Conservation (phyloP, 805 yeast species). For the Sporopachydermia quercuum region DNA sequence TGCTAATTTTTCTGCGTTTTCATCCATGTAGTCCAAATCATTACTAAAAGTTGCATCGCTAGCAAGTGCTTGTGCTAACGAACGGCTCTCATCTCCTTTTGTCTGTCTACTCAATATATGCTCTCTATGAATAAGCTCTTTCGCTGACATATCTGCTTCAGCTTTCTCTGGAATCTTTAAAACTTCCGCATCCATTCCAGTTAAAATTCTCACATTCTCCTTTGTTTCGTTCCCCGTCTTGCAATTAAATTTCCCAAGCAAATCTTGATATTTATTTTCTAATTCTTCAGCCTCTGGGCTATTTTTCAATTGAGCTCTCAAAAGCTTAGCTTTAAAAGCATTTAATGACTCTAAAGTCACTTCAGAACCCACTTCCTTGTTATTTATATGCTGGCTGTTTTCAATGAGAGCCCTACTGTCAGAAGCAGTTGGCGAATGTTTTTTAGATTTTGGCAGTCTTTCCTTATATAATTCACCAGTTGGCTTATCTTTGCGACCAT, state of each 20-base stretch:
- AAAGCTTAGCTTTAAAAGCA: slow-evolving; percentile 18
- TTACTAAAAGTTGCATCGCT: slow-evolving; percentile 22
- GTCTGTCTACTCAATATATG: slow-evolving; percentile 11
- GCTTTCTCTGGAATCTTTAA: slow-evolving; percentile 6
- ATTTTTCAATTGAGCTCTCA: slow-evolving; percentile 20
- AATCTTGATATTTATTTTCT: slow-evolving; percentile 15
- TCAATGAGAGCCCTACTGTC: too few relatives aligned
- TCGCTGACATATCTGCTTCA: slow-evolving; percentile 22
- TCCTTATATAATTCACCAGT: slow-evolving; percentile 1
- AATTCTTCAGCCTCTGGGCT: slow-evolving; percentile 13
- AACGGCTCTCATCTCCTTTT: slow-evolving; percentile 9
- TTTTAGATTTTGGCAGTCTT: slow-evolving; percentile 1
- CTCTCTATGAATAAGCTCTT: slow-evolving; percentile 22
- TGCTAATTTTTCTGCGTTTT: slow-evolving; percentile 24
- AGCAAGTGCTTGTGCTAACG: slow-evolving; percentile 21
- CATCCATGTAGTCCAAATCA: slow-evolving; percentile 30
- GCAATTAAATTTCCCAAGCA: too few relatives aligned
- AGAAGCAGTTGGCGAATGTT: background rate
- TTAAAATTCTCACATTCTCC: slow-evolving; percentile 6
- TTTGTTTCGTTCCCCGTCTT: slow-evolving; percentile 9
- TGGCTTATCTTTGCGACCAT: slow-evolving; percentile 3
- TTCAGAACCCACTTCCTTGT: background rate
- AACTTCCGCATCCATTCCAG: slow-evolving; percentile 3
- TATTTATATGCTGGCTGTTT: background rate
- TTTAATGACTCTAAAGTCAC: slow-evolving; percentile 14